Evolutionary conservation across 108 stramenopile species (phyloP).

Genomic region (Cylindrotheca fusiformis): DNA sequence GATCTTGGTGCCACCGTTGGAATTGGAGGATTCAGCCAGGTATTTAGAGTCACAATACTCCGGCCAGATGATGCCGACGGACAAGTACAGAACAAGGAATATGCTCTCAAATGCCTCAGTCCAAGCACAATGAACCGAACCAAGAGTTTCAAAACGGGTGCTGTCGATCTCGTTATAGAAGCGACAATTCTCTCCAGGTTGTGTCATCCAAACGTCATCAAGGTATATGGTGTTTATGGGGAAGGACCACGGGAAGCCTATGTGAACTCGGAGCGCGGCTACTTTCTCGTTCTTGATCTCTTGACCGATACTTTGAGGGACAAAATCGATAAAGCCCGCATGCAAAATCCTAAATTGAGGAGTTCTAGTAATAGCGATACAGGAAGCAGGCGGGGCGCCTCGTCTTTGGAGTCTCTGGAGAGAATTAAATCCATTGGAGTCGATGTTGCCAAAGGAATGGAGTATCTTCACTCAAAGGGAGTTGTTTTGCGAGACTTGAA

Average conservation of each 20-base stretch:
- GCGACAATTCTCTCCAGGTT: slow-evolving; percentile 35
- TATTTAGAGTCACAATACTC: slow-evolving; percentile 13
- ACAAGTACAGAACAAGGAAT: slow-evolving; percentile 1
- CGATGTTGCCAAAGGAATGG: slow-evolving; percentile 49
- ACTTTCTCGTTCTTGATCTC: slow-evolving; percentile 64
- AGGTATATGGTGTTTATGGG: slow-evolving; percentile 28
- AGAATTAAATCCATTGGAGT: slow-evolving; percentile 31
- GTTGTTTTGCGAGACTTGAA: slow-evolving; percentile 60
- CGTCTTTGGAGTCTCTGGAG: slow-evolving; percentile 1
- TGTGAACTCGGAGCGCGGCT: slow-evolving; percentile 36
- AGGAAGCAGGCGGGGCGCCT: background rate
- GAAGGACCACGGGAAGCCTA: slow-evolving; percentile 19
- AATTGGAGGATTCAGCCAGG: slow-evolving; percentile 27
- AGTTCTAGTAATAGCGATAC: background rate
- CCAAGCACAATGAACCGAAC: slow-evolving; percentile 17
- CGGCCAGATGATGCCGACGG: background rate
- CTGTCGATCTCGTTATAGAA: slow-evolving; percentile 43
- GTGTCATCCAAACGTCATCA: slow-evolving; percentile 38
- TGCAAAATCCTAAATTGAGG: slow-evolving; percentile 4
- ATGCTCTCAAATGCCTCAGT: slow-evolving; percentile 28
- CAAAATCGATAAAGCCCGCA: slow-evolving; percentile 37
- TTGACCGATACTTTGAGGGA: slow-evolving; percentile 42
- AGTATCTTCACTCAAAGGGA: slow-evolving; percentile 46
- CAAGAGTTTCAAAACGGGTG: slow-evolving; percentile 24
- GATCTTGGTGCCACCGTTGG: slow-evolving; percentile 12